Evolutionary conservation across 2,329 filamentous ascomycete genomes (phyloP).

Genomic region (Hypoxylon sp.): DNA sequence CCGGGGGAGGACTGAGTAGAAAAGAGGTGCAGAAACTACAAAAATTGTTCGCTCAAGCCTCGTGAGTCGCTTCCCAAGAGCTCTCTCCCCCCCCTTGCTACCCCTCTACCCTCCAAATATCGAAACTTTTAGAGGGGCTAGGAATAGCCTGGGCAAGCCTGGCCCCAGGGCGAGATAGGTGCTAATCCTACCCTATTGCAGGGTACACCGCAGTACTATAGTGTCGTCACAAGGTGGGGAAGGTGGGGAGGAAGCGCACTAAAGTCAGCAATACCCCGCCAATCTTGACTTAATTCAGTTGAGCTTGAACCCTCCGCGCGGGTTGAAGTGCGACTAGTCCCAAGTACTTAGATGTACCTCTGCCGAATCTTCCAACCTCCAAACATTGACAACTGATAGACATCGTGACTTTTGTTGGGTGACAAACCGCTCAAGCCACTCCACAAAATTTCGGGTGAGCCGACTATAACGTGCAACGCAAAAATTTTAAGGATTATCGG

Average conservation of each 20-base stretch:
- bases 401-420: constrained; percentile 46
- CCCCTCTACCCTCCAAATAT: constrained; percentile 14
- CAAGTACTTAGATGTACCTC: constrained; percentile 35
- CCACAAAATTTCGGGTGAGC: constrained; percentile 37
- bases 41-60: constrained; percentile 13
- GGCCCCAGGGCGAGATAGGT: constrained; percentile 32
- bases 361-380: constrained; percentile 28
- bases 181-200: constrained; percentile 42
- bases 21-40: constrained; percentile 26
- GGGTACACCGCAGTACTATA: constrained; percentile 41
- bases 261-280: constrained; percentile 39
- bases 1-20: constrained; percentile 15
- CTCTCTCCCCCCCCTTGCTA: constrained; percentile 16
- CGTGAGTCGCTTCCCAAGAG: constrained; percentile 26
- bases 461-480: constrained; percentile 20
- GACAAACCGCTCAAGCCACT: constrained; percentile 34
- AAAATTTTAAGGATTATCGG: constrained; percentile 36
- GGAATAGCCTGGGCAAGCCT: constrained; percentile 33
- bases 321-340: constrained; percentile 10
- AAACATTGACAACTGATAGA: constrained; percentile 24
- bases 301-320: constrained; percentile 32
- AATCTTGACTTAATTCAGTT: constrained; percentile 37
- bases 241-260: constrained; percentile 25
- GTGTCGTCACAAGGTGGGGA: constrained; percentile 45
- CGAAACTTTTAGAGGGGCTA: constrained; percentile 23